phyloP scores from a whole-genome alignment of 1,139 yeast genomes.

The Hemisphaericaspora lyxosophila region DNA sequence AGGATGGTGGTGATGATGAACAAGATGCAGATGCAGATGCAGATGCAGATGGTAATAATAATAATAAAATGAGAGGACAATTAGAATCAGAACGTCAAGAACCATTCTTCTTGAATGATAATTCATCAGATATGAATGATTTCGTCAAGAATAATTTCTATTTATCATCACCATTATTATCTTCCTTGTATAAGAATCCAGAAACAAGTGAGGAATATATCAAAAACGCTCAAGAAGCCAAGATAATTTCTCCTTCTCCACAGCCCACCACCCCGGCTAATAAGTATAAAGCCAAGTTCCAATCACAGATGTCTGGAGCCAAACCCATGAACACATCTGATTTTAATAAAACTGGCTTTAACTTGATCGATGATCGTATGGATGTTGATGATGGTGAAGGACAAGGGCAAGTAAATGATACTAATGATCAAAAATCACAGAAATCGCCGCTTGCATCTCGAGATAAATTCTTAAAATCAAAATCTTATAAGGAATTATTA shows the following conservation, averaged over 20 bases:
- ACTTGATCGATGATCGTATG: slow-evolving; percentile 2
- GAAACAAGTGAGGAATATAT: slow-evolving; percentile 7
- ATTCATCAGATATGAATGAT: slow-evolving; percentile 19
- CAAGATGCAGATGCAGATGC: not conserved
- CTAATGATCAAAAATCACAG: not conserved
- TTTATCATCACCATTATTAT: slow-evolving; percentile 40
- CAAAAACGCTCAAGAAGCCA: slow-evolving; percentile 8
- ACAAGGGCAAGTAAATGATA: not conserved
- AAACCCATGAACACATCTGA: slow-evolving; percentile 8
- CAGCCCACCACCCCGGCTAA: slow-evolving; percentile 5
- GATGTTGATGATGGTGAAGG: slow-evolving; percentile 6
- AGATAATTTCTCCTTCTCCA: slow-evolving; percentile 6
- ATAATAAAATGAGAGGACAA: slow-evolving; percentile 1
- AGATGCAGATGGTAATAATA: slow-evolving; percentile 1
- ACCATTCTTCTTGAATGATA: slow-evolving; percentile 3
- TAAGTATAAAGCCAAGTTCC: slow-evolving; percentile 13
- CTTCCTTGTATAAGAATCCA: slow-evolving; percentile 18
- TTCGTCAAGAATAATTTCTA: slow-evolving; percentile 38
- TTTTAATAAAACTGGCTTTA: slow-evolving; percentile 7
- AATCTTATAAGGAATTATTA: slow-evolving; percentile 65
- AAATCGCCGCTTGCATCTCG: slow-evolving; percentile 6
- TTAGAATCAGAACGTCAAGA: not conserved
- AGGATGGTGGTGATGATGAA: slow-evolving; percentile 2
- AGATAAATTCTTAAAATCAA: slow-evolving; percentile 43
- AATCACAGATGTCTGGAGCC: slow-evolving; percentile 8